Evolutionary conservation across 345 rosid species (phyloP).

Genomic region (Sonneratia alba): DNA sequence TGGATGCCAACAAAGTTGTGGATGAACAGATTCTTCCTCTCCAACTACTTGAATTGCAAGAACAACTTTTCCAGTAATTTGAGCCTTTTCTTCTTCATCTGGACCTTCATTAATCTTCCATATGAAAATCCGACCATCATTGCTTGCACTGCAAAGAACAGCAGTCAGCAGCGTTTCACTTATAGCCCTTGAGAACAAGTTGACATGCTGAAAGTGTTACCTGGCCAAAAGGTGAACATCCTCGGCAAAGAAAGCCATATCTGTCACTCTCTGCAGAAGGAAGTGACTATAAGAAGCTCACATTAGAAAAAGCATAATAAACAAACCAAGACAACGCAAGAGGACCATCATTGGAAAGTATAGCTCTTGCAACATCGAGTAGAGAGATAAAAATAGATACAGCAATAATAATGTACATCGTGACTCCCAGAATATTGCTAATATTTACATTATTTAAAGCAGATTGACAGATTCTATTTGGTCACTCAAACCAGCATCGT

Average conservation of each 20-base stretch:
- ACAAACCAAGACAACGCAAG: not conserved
- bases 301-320: not conserved
- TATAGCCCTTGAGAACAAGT: not conserved
- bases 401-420: no score
- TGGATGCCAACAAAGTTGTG: constrained; percentile 74
- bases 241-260: constrained; percentile 75
- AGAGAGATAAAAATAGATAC: not conserved
- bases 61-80: constrained; percentile 47
- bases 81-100: constrained; percentile 65
- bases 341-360: not conserved
- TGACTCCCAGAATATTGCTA: not conserved
- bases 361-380: not conserved
- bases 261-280: constrained; percentile 40
- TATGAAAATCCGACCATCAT: constrained; percentile 45
- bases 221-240: constrained; percentile 80
- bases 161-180: constrained; percentile 2
- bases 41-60: constrained; percentile 44
- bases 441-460: not conserved
- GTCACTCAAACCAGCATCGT: not conserved
- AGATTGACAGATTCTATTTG: not conserved
- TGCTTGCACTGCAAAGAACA: constrained; percentile 41
- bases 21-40: constrained; percentile 39
- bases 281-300: constrained; percentile 6
- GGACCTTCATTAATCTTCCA: constrained; percentile 64
- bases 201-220: constrained; percentile 18